A percentile compares a stretch with the other conserved stretches of the same genome.
Conservation (phyloP, 164 flowering plant species). For the Nymphaea thermarum region DNA sequence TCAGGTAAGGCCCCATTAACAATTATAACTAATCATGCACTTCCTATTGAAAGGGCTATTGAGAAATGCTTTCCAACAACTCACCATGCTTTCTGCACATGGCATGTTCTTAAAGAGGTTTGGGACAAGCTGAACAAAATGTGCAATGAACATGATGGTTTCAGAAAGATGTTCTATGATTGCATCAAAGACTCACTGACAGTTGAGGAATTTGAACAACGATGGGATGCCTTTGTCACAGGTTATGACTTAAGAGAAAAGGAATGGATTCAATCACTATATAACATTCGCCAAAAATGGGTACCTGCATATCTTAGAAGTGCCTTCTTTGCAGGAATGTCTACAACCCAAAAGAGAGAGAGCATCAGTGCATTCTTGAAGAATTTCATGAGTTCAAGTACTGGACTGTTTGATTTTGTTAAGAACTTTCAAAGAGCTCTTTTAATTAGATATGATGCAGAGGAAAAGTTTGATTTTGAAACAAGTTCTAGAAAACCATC, state of each 20-base stretch:
- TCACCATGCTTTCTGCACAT: constrained; percentile 5
- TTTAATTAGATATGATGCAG: constrained; percentile 1
- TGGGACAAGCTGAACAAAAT: background rate
- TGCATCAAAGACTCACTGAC: constrained; percentile 1
- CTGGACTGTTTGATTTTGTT: constrained; percentile 2
- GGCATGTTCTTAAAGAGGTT: constrained; percentile 4
- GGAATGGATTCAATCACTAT: constrained; percentile 6
- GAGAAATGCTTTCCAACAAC: constrained; percentile 4
- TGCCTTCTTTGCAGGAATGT: constrained; percentile 6
- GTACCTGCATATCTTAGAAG: constrained; percentile 3
- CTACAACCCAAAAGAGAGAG: background rate
- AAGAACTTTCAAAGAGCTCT: constrained; percentile 4
- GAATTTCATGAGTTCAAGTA: background rate
- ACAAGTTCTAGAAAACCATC: constrained; percentile 1
- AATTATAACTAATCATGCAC: constrained; percentile 3
- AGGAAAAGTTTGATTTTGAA: constrained; percentile 1
- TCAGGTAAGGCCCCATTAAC: constrained; percentile 5
- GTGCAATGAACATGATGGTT: background rate
- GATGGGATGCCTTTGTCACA: constrained; percentile 3
- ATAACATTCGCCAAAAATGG: constrained; percentile 6
- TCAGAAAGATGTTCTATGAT: background rate
- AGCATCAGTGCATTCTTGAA: constrained; percentile 5
- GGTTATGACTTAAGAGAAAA: constrained; percentile 4
- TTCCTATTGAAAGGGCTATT: constrained; percentile 5
- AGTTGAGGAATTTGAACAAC: constrained; percentile 5